Conservation (phyloP, 2,329 filamentous ascomycete species). For the Bipolaris zeicola region DNA sequence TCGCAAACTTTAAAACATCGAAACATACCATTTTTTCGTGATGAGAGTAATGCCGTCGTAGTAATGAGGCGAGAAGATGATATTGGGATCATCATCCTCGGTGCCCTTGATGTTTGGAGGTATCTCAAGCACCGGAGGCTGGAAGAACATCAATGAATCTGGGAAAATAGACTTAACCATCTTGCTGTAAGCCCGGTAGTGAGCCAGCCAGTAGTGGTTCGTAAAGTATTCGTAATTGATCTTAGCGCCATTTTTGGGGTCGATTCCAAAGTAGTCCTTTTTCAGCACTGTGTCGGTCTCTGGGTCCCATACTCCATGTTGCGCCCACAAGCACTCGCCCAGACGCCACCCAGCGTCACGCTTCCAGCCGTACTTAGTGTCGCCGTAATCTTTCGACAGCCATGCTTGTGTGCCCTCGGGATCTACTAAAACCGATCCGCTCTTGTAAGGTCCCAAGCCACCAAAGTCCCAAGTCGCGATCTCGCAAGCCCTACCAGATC, state of each 20-base stretch:
- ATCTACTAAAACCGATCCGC: constrained; percentile 80
- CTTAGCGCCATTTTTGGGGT: constrained; percentile 72
- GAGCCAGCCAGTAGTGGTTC: constrained; percentile 87
- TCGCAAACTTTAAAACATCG: too few relatives aligned
- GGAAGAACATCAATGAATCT: constrained; percentile 84
- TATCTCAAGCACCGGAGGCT: constrained; percentile 89
- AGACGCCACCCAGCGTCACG: constrained; percentile 87
- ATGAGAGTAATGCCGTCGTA: constrained; percentile 97
- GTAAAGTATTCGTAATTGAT: constrained; percentile 87
- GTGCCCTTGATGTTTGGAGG: constrained; percentile 88
- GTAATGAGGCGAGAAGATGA: constrained; percentile 94
- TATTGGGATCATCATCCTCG: constrained; percentile 81
- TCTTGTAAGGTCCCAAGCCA: constrained; percentile 88
- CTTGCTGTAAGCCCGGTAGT: constrained; percentile 77
- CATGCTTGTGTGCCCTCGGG: constrained; percentile 85
- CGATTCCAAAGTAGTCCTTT: constrained; percentile 86
- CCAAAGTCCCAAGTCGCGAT: constrained; percentile 94
- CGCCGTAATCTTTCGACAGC: constrained; percentile 82
- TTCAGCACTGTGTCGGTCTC: constrained; percentile 74
- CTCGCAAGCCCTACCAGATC: constrained; percentile 89
- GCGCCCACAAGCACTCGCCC: constrained; percentile 95
- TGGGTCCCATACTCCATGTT: constrained; percentile 94
- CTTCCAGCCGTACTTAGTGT: constrained; percentile 87
- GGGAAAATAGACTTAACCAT: constrained; percentile 77
- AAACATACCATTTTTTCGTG: constrained; percentile 84